These are phyloP conservation scores for Penicillium antarcticum DNA, from an alignment of 495 filamentous ascomycete genomes.

Conservation along the genomic window DNA sequence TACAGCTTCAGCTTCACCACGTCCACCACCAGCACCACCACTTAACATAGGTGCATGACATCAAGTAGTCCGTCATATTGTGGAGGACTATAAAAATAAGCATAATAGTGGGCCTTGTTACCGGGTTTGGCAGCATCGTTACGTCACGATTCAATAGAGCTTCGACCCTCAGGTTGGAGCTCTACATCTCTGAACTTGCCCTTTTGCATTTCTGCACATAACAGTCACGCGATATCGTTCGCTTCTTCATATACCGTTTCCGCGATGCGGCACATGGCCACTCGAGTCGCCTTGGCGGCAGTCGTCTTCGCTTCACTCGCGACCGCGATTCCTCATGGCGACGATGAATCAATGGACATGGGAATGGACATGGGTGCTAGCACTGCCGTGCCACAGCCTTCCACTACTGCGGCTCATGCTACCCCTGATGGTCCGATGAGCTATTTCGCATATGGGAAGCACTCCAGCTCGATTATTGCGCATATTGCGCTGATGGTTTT, in stretches of 20 bases:
- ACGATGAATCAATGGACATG: slow-evolving; percentile 34
- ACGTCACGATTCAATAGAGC: slow-evolving; percentile 30
- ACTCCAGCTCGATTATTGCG: slow-evolving; percentile 63
- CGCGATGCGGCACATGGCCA: slow-evolving; percentile 24
- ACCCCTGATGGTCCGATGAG: slow-evolving; percentile 42
- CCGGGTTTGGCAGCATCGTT: slow-evolving; percentile 14
- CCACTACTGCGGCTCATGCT: not conserved
- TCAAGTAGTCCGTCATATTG: not conserved
- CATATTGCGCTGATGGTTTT: slow-evolving; percentile 80
- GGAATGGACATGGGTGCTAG: slow-evolving; percentile 29
- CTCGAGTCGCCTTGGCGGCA: slow-evolving; percentile 30
- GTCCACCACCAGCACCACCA: not conserved
- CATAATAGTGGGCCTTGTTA: not conserved
- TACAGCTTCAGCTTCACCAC: not conserved
- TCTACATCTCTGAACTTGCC: slow-evolving; percentile 1
- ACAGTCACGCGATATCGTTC: not conserved
- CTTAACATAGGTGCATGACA: too few species aligned
- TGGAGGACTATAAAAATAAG: slow-evolving; percentile 1
- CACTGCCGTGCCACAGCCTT: slow-evolving; percentile 29
- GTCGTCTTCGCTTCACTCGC: slow-evolving; percentile 31
- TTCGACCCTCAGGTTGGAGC: slow-evolving; percentile 15
- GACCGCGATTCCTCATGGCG: slow-evolving; percentile 35
- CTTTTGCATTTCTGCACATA: slow-evolving; percentile 3
- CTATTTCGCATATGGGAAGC: slow-evolving; percentile 73
- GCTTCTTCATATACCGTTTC: not conserved